Conservation (phyloP, 1,284 basidiomycete genomes). For the Moesziomyces antarcticus region DNA sequence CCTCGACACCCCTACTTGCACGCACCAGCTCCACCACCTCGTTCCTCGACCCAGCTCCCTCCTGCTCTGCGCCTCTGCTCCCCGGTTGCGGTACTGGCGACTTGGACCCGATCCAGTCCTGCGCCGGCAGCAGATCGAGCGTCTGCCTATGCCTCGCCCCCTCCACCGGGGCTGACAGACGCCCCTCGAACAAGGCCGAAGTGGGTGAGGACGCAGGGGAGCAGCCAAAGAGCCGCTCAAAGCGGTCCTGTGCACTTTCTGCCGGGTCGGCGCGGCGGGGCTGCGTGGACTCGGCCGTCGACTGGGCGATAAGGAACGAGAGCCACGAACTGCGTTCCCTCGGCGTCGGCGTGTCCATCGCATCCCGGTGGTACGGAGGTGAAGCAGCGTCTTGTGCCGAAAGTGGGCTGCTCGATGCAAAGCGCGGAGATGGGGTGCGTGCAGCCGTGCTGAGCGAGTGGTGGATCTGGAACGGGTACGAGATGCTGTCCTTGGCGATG, state of each 20-base stretch:
- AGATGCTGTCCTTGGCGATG: slow-evolving; percentile 36
- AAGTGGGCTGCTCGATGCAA: neutral
- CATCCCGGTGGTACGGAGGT: neutral
- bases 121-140: slow-evolving; percentile 12
- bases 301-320: slow-evolving; percentile 19
- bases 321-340: slow-evolving; percentile 28
- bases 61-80: neutral
- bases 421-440: neutral
- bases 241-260: slow-evolving; percentile 24
- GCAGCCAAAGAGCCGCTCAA: slow-evolving; percentile 42
- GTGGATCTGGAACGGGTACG: slow-evolving; percentile 36
- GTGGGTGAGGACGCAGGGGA: slow-evolving; percentile 29
- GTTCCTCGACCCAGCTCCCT: neutral
- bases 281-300: neutral
- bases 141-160: slow-evolving; percentile 14
- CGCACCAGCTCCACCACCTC: slow-evolving; percentile 8
- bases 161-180: slow-evolving; percentile 1
- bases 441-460: slow-evolving; percentile 6
- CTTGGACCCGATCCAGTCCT: slow-evolving; percentile 28
- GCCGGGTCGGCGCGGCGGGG: neutral
- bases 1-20: neutral
- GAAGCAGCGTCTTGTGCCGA: slow-evolving; percentile 16
- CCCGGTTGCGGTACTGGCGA: slow-evolving; percentile 9
- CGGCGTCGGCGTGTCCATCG: neutral
- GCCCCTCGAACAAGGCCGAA: too few species aligned